These are phyloP conservation scores for Xanthoceras sorbifolium DNA, from an alignment of 345 rosid genomes.

Conservation along the genomic window DNA sequence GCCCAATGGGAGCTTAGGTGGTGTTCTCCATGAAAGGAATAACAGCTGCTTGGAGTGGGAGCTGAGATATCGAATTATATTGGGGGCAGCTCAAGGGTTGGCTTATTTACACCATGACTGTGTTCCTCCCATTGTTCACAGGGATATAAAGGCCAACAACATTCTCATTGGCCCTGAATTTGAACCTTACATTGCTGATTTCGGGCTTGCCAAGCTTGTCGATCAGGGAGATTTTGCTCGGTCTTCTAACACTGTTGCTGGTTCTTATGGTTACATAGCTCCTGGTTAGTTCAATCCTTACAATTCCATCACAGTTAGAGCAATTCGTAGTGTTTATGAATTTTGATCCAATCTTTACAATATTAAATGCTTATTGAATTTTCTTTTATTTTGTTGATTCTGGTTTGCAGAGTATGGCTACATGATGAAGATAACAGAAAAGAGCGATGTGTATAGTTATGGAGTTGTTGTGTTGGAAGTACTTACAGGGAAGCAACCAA, in stretches of 20 bases:
- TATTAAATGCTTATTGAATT: neutral
- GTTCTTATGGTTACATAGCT: slow-evolving; percentile 95
- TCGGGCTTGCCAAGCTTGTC: slow-evolving; percentile 86
- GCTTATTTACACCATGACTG: slow-evolving; percentile 95
- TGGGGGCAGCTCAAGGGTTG: slow-evolving; percentile 88
- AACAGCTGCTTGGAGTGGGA: slow-evolving; percentile 75
- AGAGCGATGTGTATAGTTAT: slow-evolving; percentile 87
- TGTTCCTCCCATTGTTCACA: slow-evolving; percentile 84
- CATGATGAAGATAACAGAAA: slow-evolving; percentile 86
- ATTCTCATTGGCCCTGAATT: slow-evolving; percentile 80
- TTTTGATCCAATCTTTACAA: neutral
- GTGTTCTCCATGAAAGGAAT: slow-evolving; percentile 69
- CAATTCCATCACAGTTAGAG: neutral
- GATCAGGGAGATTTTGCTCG: slow-evolving; percentile 71
- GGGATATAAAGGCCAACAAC: slow-evolving; percentile 95
- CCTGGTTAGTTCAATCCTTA: slow-evolving; percentile 55
- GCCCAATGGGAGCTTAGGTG: slow-evolving; percentile 84
- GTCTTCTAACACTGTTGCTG: slow-evolving; percentile 89
- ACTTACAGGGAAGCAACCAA: slow-evolving; percentile 85
- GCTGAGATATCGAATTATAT: slow-evolving; percentile 62
- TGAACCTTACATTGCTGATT: slow-evolving; percentile 90
- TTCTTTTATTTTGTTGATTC: neutral
- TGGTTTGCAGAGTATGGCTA: slow-evolving; percentile 71
- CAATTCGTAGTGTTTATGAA: neutral
- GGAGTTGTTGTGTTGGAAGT: slow-evolving; percentile 86